Evolutionary conservation across 2,329 filamentous ascomycete species (phyloP).

Genomic region (Falciphora oryzae): DNA sequence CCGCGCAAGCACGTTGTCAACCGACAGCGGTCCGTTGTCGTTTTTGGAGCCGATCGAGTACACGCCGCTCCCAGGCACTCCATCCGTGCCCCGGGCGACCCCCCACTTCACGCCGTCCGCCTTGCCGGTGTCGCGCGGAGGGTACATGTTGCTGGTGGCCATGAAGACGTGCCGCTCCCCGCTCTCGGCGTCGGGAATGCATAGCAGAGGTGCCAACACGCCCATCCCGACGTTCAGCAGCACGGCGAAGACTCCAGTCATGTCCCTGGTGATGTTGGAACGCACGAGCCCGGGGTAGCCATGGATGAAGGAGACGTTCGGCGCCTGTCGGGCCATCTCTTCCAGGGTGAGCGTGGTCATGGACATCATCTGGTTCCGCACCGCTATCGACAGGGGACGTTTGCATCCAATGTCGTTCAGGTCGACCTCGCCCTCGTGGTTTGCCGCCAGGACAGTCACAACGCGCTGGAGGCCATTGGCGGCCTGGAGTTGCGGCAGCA

Average conservation of each 20-base stretch:
- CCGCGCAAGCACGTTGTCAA: slow-evolving; percentile 21
- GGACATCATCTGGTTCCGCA: slow-evolving; percentile 39
- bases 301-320: slow-evolving; percentile 35
- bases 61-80: slow-evolving; percentile 28
- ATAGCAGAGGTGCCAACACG: slow-evolving; percentile 16
- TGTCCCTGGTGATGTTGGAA: slow-evolving; percentile 20
- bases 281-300: slow-evolving; percentile 33
- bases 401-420: slow-evolving; percentile 31
- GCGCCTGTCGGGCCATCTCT: slow-evolving; percentile 38
- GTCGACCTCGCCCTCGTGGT: slow-evolving; percentile 45
- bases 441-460: slow-evolving; percentile 47
- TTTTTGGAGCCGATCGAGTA: slow-evolving; percentile 30
- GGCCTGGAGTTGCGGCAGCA: slow-evolving; percentile 48
- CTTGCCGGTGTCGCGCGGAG: slow-evolving; percentile 17
- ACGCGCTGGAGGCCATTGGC: slow-evolving; percentile 43
- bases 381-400: slow-evolving; percentile 27
- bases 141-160: slow-evolving; percentile 28
- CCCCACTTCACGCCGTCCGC: slow-evolving; percentile 21
- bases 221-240: slow-evolving; percentile 18
- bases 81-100: slow-evolving; percentile 25
- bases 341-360: slow-evolving; percentile 46
- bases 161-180: slow-evolving; percentile 34
- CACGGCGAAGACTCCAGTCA: slow-evolving; percentile 17
- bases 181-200: slow-evolving; percentile 23
- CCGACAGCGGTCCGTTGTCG: slow-evolving; percentile 23